Conservation (phyloP, 1,284 basidiomycete genomes). For the Wolfiporia cocos region DNA sequence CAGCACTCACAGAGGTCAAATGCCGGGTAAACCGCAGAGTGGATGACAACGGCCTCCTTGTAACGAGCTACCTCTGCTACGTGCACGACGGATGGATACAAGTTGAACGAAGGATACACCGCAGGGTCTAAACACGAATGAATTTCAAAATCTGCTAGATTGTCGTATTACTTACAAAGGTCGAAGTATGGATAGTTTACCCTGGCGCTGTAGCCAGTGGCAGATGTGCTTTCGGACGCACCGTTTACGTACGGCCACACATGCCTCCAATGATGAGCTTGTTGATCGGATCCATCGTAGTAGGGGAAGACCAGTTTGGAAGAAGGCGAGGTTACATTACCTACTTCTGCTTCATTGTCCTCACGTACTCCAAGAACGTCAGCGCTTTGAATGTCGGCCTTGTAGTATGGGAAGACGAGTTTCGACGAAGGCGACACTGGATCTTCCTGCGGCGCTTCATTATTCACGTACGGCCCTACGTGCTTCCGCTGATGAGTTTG, state of each 20-base stretch:
- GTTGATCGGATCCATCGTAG: constrained; percentile 11
- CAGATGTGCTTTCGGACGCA: neutral
- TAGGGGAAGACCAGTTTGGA: constrained; percentile 17
- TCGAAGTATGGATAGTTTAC: constrained; percentile 23
- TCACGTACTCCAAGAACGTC: neutral
- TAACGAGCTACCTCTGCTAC: neutral
- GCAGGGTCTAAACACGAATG: constrained; percentile 30
- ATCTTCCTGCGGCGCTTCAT: neutral
- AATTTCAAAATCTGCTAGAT: too few relatives aligned
- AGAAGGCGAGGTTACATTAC: neutral
- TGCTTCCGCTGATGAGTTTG: too few relatives aligned
- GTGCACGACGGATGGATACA: constrained; percentile 16
- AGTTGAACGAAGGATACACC: constrained; percentile 31
- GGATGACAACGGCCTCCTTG: constrained; percentile 1
- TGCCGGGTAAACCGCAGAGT: constrained; percentile 4
- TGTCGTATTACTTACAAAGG: constrained; percentile 26
- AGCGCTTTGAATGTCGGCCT: constrained; percentile 5
- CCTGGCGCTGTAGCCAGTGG: neutral
- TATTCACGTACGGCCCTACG: too few relatives aligned
- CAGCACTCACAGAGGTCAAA: constrained; percentile 4
- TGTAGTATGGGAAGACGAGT: constrained; percentile 20
- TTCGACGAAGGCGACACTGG: constrained; percentile 2
- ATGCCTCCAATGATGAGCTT: constrained; percentile 10
- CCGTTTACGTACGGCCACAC: constrained; percentile 12
- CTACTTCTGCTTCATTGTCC: neutral